These are phyloP conservation scores for Brassica balearica DNA, from an alignment of 441 rosid genomes.

Conservation along the genomic window DNA sequence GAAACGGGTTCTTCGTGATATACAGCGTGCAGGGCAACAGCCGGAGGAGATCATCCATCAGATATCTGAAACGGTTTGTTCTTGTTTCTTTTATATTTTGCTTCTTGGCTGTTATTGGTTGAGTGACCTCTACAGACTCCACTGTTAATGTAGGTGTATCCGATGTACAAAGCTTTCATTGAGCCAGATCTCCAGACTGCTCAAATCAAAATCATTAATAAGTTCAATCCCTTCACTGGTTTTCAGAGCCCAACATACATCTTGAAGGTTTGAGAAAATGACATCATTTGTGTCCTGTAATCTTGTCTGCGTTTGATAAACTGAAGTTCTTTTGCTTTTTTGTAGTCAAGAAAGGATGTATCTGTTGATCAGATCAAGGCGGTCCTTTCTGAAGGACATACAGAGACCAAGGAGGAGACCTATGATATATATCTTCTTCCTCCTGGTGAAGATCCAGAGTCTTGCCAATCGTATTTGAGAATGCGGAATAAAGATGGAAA, in stretches of 20 bases:
- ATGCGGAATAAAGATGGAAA: constrained; percentile 99
- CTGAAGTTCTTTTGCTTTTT: constrained; percentile 28
- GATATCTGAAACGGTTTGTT: constrained; percentile 93
- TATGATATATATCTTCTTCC: constrained; percentile 98
- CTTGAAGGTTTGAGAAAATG: constrained; percentile 66
- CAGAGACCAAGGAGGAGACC: constrained; percentile 79
- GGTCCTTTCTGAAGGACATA: constrained; percentile 65
- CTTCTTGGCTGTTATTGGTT: constrained; percentile 11
- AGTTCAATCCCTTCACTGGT: constrained; percentile 95
- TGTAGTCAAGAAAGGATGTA: constrained; percentile 75
- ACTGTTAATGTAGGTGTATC: constrained; percentile 75
- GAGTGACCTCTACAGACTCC: neutral
- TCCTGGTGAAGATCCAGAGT: constrained; percentile 97
- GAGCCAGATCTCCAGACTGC: constrained; percentile 99
- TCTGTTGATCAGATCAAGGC: constrained; percentile 75
- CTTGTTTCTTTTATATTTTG: neutral
- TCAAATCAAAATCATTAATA: constrained; percentile 88
- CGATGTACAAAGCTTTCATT: constrained; percentile 99
- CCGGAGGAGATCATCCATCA: constrained; percentile 98
- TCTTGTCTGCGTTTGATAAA: constrained; percentile 3
- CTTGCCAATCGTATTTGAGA: constrained; percentile 96
- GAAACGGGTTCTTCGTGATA: constrained; percentile 93
- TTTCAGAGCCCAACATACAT: constrained; percentile 97
- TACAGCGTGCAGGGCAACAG: constrained; percentile 98
- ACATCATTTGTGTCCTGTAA: neutral